Evolutionary conservation across 2,329 filamentous ascomycete genomes (phyloP), one percentile per base, ranked within the genome.

Genomic region (Thelonectria olida): DNA sequence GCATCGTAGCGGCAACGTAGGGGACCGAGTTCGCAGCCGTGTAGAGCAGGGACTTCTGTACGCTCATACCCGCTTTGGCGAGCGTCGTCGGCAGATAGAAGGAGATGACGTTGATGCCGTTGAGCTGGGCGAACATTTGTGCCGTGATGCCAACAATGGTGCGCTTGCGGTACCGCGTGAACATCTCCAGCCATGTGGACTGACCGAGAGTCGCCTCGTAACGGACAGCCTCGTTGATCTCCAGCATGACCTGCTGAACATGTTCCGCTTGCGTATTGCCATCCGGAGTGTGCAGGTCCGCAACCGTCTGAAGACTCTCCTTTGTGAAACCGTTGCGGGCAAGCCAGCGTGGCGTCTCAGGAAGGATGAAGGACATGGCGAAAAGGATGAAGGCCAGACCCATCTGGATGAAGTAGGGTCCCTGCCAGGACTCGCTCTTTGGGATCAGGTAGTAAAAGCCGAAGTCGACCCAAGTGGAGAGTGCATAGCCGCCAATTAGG

Each of bases 41-140:
- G 65, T 74, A 79, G 17, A 80, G 71, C 1, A 79, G 72, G 1
- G 78, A 79, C 54, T 76, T 75, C 23, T 71, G 62, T 12, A 78
- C 66, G 64, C 74, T 72, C 56, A 77, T 77, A 0, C 76, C 76
- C n/a, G 77, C 75, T 7, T 70, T 57, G 10, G 75, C 61, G 2
- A 79, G 71, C 0, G 76, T 75, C 19, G 70, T 75, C 2, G 77
- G 77, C 13, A 79, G 74, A 51, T 80, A 80, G 63, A 79, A 79
- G 5, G 77, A 79, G 58, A 79, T 78, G 65, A 79, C 75, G 65
- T 79, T 79, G 67, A 79, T 79, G 22, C 77, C 77, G 64, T 78
- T 78, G 31, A 79, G 70, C 47, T 79, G 76, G 2, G 78, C 76
- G 41, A 76, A 78, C 75, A 79, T 79, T 38, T 78, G 76, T 8